Conservation (phyloP, 257 asterid genomes). For the Echites panduratus region DNA sequence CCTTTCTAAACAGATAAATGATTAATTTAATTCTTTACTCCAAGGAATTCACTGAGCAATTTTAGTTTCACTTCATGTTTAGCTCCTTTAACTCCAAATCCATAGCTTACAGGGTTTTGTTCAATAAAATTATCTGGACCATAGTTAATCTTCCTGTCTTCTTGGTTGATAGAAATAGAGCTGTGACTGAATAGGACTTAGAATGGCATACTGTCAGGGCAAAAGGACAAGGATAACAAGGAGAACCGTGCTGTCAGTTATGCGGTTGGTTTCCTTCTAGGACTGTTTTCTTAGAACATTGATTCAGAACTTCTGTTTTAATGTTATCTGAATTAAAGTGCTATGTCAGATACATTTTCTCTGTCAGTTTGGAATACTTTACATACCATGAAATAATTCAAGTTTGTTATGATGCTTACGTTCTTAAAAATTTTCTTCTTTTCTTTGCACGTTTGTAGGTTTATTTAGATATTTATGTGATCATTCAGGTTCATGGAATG, state of each 20-base stretch:
- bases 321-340: neutral
- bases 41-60: neutral
- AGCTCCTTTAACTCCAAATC: neutral
- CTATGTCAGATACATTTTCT: neutral
- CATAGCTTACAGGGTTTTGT: neutral
- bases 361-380: neutral
- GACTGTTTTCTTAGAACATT: neutral
- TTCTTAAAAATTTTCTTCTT: neutral
- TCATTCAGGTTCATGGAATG: conserved; percentile 97
- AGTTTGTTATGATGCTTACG: neutral
- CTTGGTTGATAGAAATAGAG: neutral
- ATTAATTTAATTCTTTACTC: neutral
- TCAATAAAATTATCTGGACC: no score
- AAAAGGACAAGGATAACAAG: neutral
- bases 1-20: neutral
- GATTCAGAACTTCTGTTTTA: neutral
- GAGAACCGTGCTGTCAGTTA: neutral
- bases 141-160: neutral
- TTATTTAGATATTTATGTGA: conserved; percentile 60
- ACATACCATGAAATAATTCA: neutral
- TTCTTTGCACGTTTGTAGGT: conserved; percentile 46
- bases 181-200: neutral
- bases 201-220: neutral
- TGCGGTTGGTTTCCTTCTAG: neutral
- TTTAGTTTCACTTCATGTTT: neutral